These are phyloP conservation scores for Alternaria metachromatica DNA, from an alignment of 2,329 filamentous ascomycete species.

Conservation along the genomic window DNA sequence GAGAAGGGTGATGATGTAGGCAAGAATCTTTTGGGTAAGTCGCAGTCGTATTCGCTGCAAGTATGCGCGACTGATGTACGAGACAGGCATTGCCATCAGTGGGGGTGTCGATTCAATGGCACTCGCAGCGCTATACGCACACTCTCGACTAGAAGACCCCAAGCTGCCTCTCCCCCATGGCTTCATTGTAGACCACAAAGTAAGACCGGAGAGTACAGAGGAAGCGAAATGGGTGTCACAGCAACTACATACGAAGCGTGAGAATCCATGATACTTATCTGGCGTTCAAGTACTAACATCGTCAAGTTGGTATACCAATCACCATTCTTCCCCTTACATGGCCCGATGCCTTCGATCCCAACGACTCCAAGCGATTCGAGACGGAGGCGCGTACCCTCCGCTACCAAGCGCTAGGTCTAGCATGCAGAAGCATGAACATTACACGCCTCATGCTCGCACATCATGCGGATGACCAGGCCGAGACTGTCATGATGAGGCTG, in stretches of 20 bases:
- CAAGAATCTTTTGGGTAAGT: conserved; percentile 21
- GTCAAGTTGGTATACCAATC: conserved; percentile 37
- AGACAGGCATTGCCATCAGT: conserved; percentile 75
- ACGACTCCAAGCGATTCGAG: conserved; percentile 71
- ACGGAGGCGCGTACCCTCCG: conserved; percentile 74
- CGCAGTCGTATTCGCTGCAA: not conserved
- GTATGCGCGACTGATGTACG: conserved; percentile 6
- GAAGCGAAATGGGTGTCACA: conserved; percentile 62
- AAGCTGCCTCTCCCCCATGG: conserved; percentile 52
- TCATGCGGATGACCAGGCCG: conserved; percentile 88
- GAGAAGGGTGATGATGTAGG: not conserved
- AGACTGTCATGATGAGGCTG: conserved; percentile 85
- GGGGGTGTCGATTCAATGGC: conserved; percentile 99
- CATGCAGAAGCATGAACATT: conserved; percentile 62
- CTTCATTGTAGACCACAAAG: conserved; percentile 68
- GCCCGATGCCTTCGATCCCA: conserved; percentile 47
- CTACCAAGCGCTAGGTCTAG: conserved; percentile 72
- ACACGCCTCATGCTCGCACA: conserved; percentile 78
- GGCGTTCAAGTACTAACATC: conserved; percentile 14
- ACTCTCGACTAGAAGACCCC: conserved; percentile 15
- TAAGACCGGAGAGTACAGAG: conserved; percentile 60
- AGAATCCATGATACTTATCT: conserved; percentile 4
- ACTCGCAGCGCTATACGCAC: conserved; percentile 73
- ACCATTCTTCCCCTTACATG: conserved; percentile 49
- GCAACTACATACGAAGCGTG: conserved; percentile 56